phyloP scores from a whole-genome alignment of 176 grass and related monocot genomes.

The Otatea glauca region DNA sequence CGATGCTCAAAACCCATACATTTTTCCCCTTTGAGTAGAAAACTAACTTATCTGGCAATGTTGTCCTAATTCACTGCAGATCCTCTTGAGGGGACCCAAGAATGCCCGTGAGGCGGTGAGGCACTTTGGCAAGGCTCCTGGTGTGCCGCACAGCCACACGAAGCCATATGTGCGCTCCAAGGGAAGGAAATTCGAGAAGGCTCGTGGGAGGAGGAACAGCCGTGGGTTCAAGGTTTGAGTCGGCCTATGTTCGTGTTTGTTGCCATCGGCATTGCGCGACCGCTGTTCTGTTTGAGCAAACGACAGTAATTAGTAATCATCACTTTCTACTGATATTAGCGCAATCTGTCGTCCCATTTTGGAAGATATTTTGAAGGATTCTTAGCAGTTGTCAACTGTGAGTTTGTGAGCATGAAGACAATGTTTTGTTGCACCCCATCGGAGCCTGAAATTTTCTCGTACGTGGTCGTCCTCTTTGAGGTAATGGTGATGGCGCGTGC shows the following conservation, averaged over 20 bases:
- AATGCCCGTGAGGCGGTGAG: constrained; percentile 72
- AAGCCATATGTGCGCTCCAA: constrained; percentile 80
- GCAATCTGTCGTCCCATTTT: constrained; percentile 27
- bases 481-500: not conserved
- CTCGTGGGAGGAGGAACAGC: constrained; percentile 77
- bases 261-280: not conserved
- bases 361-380: constrained; percentile 35
- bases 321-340: constrained; percentile 41
- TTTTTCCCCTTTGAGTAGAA: not conserved
- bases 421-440: constrained; percentile 23
- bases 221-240: constrained; percentile 75
- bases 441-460: not conserved
- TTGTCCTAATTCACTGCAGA: constrained; percentile 23
- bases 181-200: constrained; percentile 80
- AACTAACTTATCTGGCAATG: not conserved
- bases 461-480: not conserved
- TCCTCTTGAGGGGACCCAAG: constrained; percentile 78
- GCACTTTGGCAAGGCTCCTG: constrained; percentile 79
- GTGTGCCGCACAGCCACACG: constrained; percentile 79
- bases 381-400: not conserved
- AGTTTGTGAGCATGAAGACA: constrained; percentile 24
- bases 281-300: constrained; percentile 42
- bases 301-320: constrained; percentile 45
- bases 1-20: not conserved
- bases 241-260: not conserved